phyloP scores from a whole-genome alignment of 306 rosid genomes.

The Lablab purpureus region DNA sequence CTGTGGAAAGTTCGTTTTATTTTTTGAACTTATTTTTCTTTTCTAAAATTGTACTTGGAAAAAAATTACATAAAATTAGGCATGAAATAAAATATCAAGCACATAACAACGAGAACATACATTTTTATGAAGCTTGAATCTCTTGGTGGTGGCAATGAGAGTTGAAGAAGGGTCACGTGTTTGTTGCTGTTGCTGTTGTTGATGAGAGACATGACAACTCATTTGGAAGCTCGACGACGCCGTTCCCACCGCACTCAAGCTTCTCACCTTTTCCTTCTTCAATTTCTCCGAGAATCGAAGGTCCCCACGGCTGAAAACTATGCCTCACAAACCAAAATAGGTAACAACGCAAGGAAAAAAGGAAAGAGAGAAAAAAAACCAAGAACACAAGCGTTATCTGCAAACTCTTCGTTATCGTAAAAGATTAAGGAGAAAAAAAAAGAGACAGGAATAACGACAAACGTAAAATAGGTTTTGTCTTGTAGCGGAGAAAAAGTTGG shows the following conservation, averaged over 20 bases:
- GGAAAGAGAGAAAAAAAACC: neutral
- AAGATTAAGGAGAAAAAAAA: conserved; percentile 15
- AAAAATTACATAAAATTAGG: too few species aligned
- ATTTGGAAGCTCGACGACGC: conserved; percentile 55
- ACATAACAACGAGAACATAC: conserved; percentile 32
- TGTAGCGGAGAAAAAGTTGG: conserved; percentile 40
- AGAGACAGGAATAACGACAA: conserved; percentile 61
- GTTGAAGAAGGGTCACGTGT: conserved; percentile 32
- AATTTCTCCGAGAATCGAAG: conserved; percentile 55
- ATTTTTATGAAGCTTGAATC: conserved; percentile 62
- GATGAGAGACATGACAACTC: conserved; percentile 55
- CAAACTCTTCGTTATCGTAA: conserved; percentile 44
- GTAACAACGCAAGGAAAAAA: conserved; percentile 27
- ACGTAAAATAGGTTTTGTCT: conserved; percentile 49
- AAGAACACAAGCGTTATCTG: conserved; percentile 53
- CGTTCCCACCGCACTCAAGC: conserved; percentile 60
- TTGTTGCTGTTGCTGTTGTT: conserved; percentile 32
- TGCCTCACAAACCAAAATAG: conserved; percentile 26
- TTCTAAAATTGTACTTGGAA: too few species aligned
- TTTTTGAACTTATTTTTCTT: too few species aligned
- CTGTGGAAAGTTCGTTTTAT: too few species aligned
- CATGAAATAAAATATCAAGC: neutral
- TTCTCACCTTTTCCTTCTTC: conserved; percentile 71
- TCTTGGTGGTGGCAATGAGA: conserved; percentile 47
- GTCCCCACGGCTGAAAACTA: conserved; percentile 36